Evolutionary conservation across 2,329 filamentous ascomycete genomes (phyloP).

Genomic region (Elsinoe ampelina): DNA sequence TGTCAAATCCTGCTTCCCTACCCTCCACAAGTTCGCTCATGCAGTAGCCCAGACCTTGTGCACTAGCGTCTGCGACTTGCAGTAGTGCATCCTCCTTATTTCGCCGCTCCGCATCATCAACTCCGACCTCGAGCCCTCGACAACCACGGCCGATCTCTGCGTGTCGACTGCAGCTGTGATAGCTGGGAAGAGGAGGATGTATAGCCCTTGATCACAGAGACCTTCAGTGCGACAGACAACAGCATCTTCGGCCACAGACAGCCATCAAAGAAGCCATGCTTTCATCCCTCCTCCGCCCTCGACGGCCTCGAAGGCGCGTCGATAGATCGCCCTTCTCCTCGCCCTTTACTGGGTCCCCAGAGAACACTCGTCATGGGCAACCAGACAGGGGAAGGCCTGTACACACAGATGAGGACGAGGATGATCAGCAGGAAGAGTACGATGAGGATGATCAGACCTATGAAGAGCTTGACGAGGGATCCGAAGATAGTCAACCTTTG

Average conservation of each 20-base stretch:
- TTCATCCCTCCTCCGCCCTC: conserved; percentile 29
- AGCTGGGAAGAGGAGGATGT: background rate
- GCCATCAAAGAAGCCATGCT: conserved; percentile 22
- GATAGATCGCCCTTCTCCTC: conserved; percentile 18
- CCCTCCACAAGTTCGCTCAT: background rate
- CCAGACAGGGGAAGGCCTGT: conserved; percentile 18
- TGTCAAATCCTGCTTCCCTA: conserved; percentile 1
- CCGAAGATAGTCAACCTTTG: conserved; percentile 42
- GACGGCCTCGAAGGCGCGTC: conserved; percentile 24
- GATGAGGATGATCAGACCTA: conserved; percentile 33
- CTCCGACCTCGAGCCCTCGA: conserved; percentile 1
- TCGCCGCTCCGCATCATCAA: conserved; percentile 1
- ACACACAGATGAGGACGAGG: conserved; percentile 10
- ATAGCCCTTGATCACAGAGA: background rate
- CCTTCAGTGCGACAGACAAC: background rate
- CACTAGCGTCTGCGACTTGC: background rate
- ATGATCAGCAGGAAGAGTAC: conserved; percentile 25
- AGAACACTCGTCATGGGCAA: conserved; percentile 23
- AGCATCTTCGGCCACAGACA: background rate
- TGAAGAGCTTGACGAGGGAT: conserved; percentile 35
- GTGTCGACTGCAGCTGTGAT: background rate
- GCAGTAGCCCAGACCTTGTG: conserved; percentile 3
- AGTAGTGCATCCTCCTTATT: conserved; percentile 6
- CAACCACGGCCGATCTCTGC: background rate
- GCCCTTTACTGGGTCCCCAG: conserved; percentile 18